These are phyloP conservation scores for Talaromyces nanjingensis DNA, from an alignment of 495 filamentous ascomycete species.

Conservation along the genomic window DNA sequence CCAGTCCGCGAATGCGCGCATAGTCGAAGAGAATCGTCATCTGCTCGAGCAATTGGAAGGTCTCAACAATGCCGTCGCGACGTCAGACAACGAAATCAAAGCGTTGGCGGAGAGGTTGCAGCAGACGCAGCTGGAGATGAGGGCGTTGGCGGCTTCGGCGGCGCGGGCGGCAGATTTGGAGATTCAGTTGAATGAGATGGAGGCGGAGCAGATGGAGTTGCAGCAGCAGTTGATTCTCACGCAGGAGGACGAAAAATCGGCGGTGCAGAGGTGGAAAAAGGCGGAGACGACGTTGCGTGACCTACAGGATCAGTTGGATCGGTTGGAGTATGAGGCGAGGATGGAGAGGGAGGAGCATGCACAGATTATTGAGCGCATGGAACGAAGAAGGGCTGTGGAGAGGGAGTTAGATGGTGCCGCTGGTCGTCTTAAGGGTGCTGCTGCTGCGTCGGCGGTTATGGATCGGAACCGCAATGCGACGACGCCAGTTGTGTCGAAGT, in stretches of 20 bases:
- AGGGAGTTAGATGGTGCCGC: conserved; percentile 69
- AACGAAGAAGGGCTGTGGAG: conserved; percentile 66
- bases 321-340: conserved; percentile 76
- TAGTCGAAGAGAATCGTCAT: conserved; percentile 69
- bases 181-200: conserved; percentile 65
- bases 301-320: conserved; percentile 79
- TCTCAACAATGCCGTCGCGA: conserved; percentile 64
- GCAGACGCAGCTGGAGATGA: conserved; percentile 67
- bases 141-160: conserved; percentile 64
- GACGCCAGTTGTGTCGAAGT: conserved; percentile 73
- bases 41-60: conserved; percentile 76
- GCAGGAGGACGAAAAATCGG: conserved; percentile 64
- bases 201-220: conserved; percentile 69
- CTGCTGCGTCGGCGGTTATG: conserved; percentile 51
- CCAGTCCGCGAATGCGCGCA: conserved; percentile 64
- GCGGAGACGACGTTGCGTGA: conserved; percentile 68
- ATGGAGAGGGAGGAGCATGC: conserved; percentile 78
- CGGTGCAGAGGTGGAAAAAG: conserved; percentile 72
- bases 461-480: conserved; percentile 46
- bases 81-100: conserved; percentile 68
- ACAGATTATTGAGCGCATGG: conserved; percentile 74
- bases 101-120: conserved; percentile 65
- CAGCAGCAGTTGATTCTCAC: conserved; percentile 57
- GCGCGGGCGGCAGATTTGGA: conserved; percentile 70
- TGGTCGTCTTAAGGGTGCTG: conserved; percentile 70